Evolutionary conservation across 2,329 filamentous ascomycete genomes (phyloP).

Genomic region (Fusarium euwallaceae): DNA sequence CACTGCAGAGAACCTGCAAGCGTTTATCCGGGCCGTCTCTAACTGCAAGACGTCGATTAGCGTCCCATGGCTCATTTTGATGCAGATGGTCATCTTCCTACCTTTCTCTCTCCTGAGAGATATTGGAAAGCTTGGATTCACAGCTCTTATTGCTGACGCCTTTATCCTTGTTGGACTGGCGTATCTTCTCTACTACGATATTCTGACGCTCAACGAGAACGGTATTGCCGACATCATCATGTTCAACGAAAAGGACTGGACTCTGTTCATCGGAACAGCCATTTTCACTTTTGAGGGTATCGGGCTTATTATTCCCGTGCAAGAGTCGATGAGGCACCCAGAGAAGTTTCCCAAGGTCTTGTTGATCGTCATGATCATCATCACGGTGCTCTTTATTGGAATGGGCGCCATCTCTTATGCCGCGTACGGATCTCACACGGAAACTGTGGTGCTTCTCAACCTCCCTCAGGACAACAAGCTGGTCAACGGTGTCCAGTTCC

Average conservation of each 20-base stretch:
- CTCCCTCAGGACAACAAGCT: conserved; percentile 95
- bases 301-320: conserved; percentile 96
- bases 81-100: conserved; percentile 96
- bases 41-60: conserved; percentile 88
- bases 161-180: conserved; percentile 94
- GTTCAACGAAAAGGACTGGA: conserved; percentile 95
- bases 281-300: conserved; percentile 99
- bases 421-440: conserved; percentile 93
- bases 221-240: conserved; percentile 87
- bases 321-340: conserved; percentile 95
- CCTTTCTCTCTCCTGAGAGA: conserved; percentile 94
- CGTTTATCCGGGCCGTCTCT: conserved; percentile 92
- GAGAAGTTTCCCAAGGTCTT: conserved; percentile 92
- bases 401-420: conserved; percentile 96
- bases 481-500: conserved; percentile 95
- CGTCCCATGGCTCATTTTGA: conserved; percentile 89
- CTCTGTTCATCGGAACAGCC: conserved; percentile 96
- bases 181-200: conserved; percentile 96
- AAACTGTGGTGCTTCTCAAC: conserved; percentile 96
- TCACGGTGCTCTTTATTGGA: conserved; percentile 89
- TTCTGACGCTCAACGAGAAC: conserved; percentile 81
- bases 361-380: conserved; percentile 92
- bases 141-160: conserved; percentile 90
- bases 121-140: conserved; percentile 96
- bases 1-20: conserved; percentile 93